Evolutionary conservation across 2,329 filamentous ascomycete genomes (phyloP), one percentile per base, ranked within the genome.

Genomic region (Aureobasidium sp.): DNA sequence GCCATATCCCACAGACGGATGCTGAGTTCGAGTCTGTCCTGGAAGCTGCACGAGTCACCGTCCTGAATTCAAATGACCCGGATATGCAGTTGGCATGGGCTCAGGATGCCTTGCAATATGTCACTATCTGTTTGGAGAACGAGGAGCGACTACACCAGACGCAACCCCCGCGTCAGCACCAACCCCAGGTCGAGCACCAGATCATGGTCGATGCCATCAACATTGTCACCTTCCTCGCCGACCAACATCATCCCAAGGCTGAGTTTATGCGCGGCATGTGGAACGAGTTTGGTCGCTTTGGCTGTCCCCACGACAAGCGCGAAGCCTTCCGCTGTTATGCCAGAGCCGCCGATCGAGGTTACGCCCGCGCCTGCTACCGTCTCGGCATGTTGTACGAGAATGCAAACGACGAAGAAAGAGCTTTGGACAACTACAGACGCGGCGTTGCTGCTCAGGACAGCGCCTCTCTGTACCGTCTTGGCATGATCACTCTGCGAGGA

Each of bases 311-410:
- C 64, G 94, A 99, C 79, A 96, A 96, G 78, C 92, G 93, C 70
- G 93, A 97, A 76, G 93, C 94, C 8, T 97, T 95, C 73, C 78
- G 86, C 64, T 89, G 88, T 69, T 99, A 97, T 76, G 86, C 87
- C 65, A 82, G 87, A 69, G 90, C 94, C n/a, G 88, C 91, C 34
- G 88, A 92, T 68, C 87, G 90, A 68, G 91, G 91, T 63, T 96
- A 92, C 76, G 85, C 88, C 25, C 83, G 94, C 68, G 92, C 94
- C 22, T 91, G 97, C 74, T 99, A 99, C 75, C 86, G 94, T 51
- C 96, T 99, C 77, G 94, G 94, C 65, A 99, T 97, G 93, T 88
- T 97, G 62, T 97, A 92, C 73, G 94, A 99, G 76, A 91, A 89
- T 73, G 93, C 91, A 5, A 96, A 96, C 71, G 93, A 99, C 70